These are phyloP conservation scores for Lichenothelia convexa DNA, from an alignment of 495 filamentous ascomycete species.

Conservation along the genomic window DNA sequence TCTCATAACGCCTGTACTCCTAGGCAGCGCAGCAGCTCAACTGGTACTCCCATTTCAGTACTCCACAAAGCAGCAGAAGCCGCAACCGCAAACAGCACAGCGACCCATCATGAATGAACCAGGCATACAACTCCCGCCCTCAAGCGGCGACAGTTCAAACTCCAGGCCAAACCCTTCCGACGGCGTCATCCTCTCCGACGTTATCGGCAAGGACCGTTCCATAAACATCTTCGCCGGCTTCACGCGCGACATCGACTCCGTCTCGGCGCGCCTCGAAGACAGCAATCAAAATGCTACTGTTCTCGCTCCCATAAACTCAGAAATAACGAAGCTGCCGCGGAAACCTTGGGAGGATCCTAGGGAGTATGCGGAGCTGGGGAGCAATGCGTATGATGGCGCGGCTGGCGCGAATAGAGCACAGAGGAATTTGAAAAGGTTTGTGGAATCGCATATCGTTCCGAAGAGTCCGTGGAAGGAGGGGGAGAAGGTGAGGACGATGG, in stretches of 20 bases:
- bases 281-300: slow-evolving; percentile 61
- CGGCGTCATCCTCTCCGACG: slow-evolving; percentile 55
- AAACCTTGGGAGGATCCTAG: slow-evolving; percentile 89
- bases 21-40: too few relatives aligned
- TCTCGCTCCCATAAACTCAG: slow-evolving; percentile 70
- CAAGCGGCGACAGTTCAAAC: slow-evolving; percentile 1
- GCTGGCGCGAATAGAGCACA: slow-evolving; percentile 65
- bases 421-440: slow-evolving; percentile 63
- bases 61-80: background rate
- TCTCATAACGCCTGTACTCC: too few relatives aligned
- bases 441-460: slow-evolving; percentile 69
- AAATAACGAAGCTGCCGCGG: slow-evolving; percentile 56
- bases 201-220: slow-evolving; percentile 59
- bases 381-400: slow-evolving; percentile 61
- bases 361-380: slow-evolving; percentile 57
- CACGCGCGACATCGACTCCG: slow-evolving; percentile 57
- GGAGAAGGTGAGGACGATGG: slow-evolving; percentile 50
- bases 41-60: background rate
- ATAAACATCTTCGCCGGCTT: slow-evolving; percentile 85
- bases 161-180: slow-evolving; percentile 9
- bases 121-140: slow-evolving; percentile 1
- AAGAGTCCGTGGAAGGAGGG: slow-evolving; percentile 63
- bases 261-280: slow-evolving; percentile 55
- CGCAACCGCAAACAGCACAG: background rate
- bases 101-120: slow-evolving; percentile 10